These are phyloP conservation scores for Cadophora sp. DNA, from an alignment of 2,329 filamentous ascomycete species.

Conservation along the genomic window DNA sequence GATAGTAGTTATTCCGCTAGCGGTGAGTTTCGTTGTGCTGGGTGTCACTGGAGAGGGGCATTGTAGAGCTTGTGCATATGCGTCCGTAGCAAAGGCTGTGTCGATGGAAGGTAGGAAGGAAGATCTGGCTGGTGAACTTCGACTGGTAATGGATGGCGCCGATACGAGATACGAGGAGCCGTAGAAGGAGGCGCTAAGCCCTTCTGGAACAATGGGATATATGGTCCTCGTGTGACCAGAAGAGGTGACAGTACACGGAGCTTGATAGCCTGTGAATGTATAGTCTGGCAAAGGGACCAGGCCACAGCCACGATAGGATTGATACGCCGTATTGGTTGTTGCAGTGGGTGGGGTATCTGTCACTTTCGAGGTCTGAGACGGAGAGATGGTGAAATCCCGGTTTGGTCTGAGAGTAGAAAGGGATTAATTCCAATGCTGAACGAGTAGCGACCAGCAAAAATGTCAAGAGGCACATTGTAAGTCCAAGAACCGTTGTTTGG, in stretches of 20 bases:
- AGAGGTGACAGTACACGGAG: slow-evolving; percentile 25
- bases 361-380: slow-evolving; percentile 26
- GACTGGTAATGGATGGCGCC: background rate
- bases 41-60: slow-evolving; percentile 22
- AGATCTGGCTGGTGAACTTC: background rate
- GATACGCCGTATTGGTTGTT: slow-evolving; percentile 15
- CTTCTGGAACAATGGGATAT: slow-evolving; percentile 28
- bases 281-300: slow-evolving; percentile 27
- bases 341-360: background rate
- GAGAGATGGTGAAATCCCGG: slow-evolving; percentile 23
- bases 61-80: slow-evolving; percentile 28
- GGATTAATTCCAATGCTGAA: slow-evolving; percentile 32
- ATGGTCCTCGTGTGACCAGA: slow-evolving; percentile 22
- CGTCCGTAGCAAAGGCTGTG: slow-evolving; percentile 23
- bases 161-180: background rate
- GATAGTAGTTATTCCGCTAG: slow-evolving; percentile 20
- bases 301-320: slow-evolving; percentile 28
- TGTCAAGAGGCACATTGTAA: slow-evolving; percentile 26
- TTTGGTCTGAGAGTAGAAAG: slow-evolving; percentile 23
- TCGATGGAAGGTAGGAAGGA: background rate
- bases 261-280: slow-evolving; percentile 33
- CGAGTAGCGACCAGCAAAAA: slow-evolving; percentile 23
- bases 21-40: slow-evolving; percentile 18
- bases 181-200: slow-evolving; percentile 24
- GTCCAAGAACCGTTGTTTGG: slow-evolving; percentile 33